A percentile compares a stretch with the other conserved stretches of the same genome.
Conservation (phyloP, 305 asterid genomes). For the Fraxinus nigra region DNA sequence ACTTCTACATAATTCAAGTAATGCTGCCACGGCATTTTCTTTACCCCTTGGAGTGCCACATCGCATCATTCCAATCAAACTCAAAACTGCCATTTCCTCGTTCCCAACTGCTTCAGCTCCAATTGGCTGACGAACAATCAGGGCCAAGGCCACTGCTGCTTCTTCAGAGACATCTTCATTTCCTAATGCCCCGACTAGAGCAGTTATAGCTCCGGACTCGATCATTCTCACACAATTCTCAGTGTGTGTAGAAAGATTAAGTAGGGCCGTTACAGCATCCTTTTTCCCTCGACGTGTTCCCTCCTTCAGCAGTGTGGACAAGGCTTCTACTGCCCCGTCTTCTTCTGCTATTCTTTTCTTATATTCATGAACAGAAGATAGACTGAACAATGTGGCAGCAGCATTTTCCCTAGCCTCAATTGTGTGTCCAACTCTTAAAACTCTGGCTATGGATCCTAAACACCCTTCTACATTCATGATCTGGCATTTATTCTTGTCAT, state of each 20-base stretch:
- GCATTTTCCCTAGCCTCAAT: conserved; percentile 89
- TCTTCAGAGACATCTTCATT: conserved; percentile 73
- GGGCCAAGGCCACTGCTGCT: conserved; percentile 89
- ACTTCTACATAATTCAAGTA: conserved; percentile 72
- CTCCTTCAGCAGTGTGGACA: conserved; percentile 53
- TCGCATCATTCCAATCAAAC: conserved; percentile 70
- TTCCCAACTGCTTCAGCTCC: conserved; percentile 77
- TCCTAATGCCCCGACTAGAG: conserved; percentile 61
- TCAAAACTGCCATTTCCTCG: conserved; percentile 59
- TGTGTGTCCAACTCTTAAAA: conserved; percentile 65
- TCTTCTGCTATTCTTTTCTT: conserved; percentile 69
- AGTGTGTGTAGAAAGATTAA: conserved; percentile 70
- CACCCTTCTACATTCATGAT: conserved; percentile 85
- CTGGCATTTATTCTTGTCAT: conserved; percentile 68
- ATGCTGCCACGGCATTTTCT: conserved; percentile 86
- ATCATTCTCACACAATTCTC: conserved; percentile 70
- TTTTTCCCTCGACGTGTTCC: conserved; percentile 83
- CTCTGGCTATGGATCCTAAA: conserved; percentile 57
- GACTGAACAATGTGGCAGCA: conserved; percentile 92
- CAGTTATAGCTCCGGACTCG: conserved; percentile 66
- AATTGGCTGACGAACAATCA: conserved; percentile 62
- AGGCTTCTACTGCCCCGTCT: conserved; percentile 71
- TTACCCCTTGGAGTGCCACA: conserved; percentile 85
- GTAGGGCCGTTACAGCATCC: conserved; percentile 88
- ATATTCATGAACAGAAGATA: conserved; percentile 86